phyloP scores from a whole-genome alignment of 1,139 yeast species.

The Taiozyma sp. region DNA sequence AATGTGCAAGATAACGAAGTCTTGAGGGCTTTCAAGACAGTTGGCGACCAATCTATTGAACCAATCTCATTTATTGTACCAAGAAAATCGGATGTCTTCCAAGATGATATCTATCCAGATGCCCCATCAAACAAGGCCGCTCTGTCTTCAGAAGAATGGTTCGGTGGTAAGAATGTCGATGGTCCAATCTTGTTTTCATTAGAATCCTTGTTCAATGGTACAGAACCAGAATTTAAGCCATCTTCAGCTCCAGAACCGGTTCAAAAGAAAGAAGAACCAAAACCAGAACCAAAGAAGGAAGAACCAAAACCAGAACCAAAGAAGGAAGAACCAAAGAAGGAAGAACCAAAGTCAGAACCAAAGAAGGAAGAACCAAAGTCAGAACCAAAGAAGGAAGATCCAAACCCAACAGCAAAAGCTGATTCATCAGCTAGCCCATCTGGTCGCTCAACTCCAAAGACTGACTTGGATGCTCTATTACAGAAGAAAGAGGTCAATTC shows the following conservation, averaged over 20 bases:
- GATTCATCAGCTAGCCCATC: conserved; percentile 2
- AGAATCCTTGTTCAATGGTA: conserved; percentile 75
- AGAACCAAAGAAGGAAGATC: conserved; percentile 16
- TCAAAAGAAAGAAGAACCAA: conserved; percentile 30
- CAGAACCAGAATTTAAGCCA: conserved; percentile 39
- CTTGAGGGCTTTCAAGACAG: conserved; percentile 75
- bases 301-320: conserved; percentile 14
- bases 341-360: conserved; percentile 16
- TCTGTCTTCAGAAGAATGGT: conserved; percentile 73
- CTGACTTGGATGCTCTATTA: conserved; percentile 40
- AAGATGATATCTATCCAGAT: conserved; percentile 88
- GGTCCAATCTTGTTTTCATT: conserved; percentile 82
- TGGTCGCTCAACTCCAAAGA: conserved; percentile 16
- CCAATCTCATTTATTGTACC: conserved; percentile 92
- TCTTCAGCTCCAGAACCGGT: conserved; percentile 26
- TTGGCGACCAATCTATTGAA: conserved; percentile 76
- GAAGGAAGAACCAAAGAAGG: too few species aligned
- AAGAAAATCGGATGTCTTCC: conserved; percentile 89
- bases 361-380: conserved; percentile 16
- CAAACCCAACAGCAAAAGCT: conserved; percentile 12
- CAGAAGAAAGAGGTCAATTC: conserved; percentile 43
- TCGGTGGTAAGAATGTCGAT: conserved; percentile 66
- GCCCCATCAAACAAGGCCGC: conserved; percentile 83
- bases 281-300: conserved; percentile 18
- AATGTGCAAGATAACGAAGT: conserved; percentile 83